Base-by-base conservation (phyloP, 768 basidiomycete genomes). In the Aureoboletus auriporus region DNA sequence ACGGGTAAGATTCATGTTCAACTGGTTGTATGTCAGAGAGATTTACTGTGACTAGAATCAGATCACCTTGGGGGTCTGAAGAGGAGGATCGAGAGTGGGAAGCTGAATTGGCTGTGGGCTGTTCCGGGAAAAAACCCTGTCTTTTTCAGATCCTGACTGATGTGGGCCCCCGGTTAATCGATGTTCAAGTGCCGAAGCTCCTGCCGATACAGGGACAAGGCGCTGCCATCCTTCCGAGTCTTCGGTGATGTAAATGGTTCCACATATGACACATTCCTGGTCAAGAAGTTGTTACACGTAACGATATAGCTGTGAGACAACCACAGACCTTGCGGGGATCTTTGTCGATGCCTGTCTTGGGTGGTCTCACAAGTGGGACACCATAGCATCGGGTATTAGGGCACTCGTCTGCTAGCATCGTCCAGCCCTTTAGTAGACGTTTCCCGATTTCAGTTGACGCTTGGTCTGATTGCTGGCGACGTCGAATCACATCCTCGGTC, bases 331-430 rank as follows among this genome's bases (percentile, higher is more conserved):
- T 89, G 51, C 77, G 72, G 16, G 80, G 80, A 67, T 86, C 78
- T 56, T 79, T 80, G 51, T 74, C 78, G 14, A 74, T 74, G 6
- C 79, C 78, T 13, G 71, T 55, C 62, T 79, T 86, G 16, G 89
- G 87, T 34, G 85, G 85, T 42, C 89, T 73, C 50, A 93, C 84
- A 12, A 93, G 79, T n/a, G 91, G 92, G 6, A 92, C 73, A 11
- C 89, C 89, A 65, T 81, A 84, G 60, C 92, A 93, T 20, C 68
- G 63, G 5, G 62, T 55, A 56, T 79, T 85, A 0, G 81, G 79
- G 60, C 92, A 93, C 68, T 91, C 89, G 33, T 93, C 89, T 20
- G 76, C 88, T n/a, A 93, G 73, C 86, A 93, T 89, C 0, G 91
- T 82, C 88, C 89, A 93, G 35, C 87, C 91, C 58, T 80, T 82